Evolutionary conservation across 2,329 filamentous ascomycete species (phyloP).

Genomic region (Ciborinia camelliae): DNA sequence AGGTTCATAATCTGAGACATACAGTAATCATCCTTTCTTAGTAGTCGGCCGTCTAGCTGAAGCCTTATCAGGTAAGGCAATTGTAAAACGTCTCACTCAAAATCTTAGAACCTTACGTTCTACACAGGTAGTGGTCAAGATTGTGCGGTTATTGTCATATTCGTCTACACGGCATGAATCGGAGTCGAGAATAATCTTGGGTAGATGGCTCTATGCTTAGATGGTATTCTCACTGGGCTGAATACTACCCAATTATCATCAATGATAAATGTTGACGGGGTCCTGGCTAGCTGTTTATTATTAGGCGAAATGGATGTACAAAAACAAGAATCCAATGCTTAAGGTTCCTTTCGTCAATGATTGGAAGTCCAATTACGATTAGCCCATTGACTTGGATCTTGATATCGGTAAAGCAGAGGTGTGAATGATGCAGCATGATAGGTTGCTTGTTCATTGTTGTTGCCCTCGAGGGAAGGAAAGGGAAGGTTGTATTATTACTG

Average conservation of each 20-base stretch:
- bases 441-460: not conserved
- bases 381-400: not conserved
- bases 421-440: not conserved
- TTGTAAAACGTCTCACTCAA: conserved; percentile 1
- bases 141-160: not conserved
- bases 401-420: not conserved
- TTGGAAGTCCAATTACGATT: not conserved
- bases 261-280: not conserved
- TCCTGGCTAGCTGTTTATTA: not conserved
- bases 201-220: not conserved
- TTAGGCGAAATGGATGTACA: not conserved
- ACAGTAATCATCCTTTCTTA: not conserved
- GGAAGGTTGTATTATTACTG: not conserved
- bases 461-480: not conserved
- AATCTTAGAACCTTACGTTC: not conserved
- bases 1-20: not conserved
- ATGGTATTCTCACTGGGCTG: not conserved
- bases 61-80: conserved; percentile 3
- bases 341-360: not conserved
- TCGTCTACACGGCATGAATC: not conserved
- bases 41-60: not conserved
- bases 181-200: not conserved
- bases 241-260: not conserved
- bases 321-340: not conserved
- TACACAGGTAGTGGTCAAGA: not conserved